Base-by-base conservation (phyloP, 352 stramenopile species). In the Peronospora tabacina region DNA sequence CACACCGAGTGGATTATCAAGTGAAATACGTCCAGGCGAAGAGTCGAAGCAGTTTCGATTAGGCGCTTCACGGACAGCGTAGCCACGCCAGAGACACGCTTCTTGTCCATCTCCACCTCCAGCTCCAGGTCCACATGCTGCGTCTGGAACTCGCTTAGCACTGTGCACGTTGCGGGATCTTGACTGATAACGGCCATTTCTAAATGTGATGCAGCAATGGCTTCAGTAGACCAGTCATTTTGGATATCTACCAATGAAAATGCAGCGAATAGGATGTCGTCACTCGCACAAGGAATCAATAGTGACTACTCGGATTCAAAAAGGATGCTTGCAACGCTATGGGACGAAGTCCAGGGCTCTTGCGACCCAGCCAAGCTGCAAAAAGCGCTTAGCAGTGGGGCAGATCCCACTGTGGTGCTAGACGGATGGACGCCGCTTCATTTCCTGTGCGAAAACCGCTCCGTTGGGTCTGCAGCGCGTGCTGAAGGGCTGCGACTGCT, bases 391-490 rank as follows among this genome's bases (percentile, higher is more conserved):
- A 37, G 26, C 2, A 19, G 26, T 15, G 35, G 54, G 0, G 34
- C 10, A 15, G 62, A 66, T 9, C 22, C 24, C 8, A 50, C 40
- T 8, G 41, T 61, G 1, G 6, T 68, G 55, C 54, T 85, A 30
- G 82, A 93, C 43, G 77, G 77, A 30, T 93, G 82, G 82, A 82
- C 77, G 20, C 77, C 77, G 44, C 67, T 93, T 47, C 82, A 90
- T 37, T 93, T 77, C 34, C 44, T 72, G 17, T 79, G 77, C 29
- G 77, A 89, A 32, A 90, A 90, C 44, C 72, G 72, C 30, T 53
- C 52, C 4, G 59, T 82, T 39, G 55, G 58, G 13, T 61, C 81
- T 37, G 42, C 41, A 22, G 44, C 41, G 7, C 72, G 77, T 13
- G 70, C 67, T 17, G 45, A 58, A 26, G 66, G 57, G 12, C 55